Conservation (phyloP, 2,329 filamentous ascomycete species). For the Claviceps maximensis region DNA sequence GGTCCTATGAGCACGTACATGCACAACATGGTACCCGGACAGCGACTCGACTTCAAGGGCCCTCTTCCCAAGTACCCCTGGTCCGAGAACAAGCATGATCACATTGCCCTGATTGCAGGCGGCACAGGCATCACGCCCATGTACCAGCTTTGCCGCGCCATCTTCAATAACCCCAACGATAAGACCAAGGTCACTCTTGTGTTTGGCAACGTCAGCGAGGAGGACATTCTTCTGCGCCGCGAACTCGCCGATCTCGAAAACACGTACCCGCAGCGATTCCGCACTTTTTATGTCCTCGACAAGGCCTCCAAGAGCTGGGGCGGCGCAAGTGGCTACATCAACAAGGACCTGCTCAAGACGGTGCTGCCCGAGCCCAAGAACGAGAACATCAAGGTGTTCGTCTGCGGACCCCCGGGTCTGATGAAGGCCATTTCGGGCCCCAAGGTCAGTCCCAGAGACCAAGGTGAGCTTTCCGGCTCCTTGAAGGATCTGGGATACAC, state of each 20-base stretch:
- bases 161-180: constrained; percentile 93
- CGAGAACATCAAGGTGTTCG: constrained; percentile 90
- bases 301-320: constrained; percentile 68
- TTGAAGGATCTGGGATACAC: constrained; percentile 67
- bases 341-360: constrained; percentile 86
- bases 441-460: constrained; percentile 87
- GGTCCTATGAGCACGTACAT: constrained; percentile 88
- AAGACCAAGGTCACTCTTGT: constrained; percentile 96
- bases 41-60: constrained; percentile 84
- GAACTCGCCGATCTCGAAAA: constrained; percentile 84
- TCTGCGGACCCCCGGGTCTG: constrained; percentile 83
- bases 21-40: constrained; percentile 68
- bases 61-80: constrained; percentile 90
- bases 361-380: constrained; percentile 86
- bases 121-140: constrained; percentile 96
- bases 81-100: constrained; percentile 82
- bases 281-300: constrained; percentile 86
- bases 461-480: constrained; percentile 74
- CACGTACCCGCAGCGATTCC: constrained; percentile 88
- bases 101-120: constrained; percentile 79
- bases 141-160: constrained; percentile 84
- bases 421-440: constrained; percentile 84
- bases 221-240: constrained; percentile 81
- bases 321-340: constrained; percentile 68
- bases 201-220: constrained; percentile 78